Percentiles rank a stretch among this genome's conserved stretches.
phyloP scores from a whole-genome alignment of 1,284 basidiomycete genomes.

The Ceratobasidium sp. region DNA sequence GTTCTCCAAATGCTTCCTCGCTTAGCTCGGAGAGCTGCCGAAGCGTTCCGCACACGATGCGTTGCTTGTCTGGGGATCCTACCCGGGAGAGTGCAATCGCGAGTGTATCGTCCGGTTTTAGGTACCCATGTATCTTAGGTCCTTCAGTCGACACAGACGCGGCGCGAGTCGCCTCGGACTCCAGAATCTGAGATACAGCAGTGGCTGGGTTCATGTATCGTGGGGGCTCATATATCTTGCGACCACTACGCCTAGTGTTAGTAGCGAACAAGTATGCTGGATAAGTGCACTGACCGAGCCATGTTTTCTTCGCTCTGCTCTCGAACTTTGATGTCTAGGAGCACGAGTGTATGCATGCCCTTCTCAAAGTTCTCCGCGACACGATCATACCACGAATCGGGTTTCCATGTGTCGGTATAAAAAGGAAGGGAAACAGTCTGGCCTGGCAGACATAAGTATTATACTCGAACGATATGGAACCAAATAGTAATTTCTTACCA shows the following conservation, averaged over 20 bases:
- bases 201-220: constrained; percentile 96
- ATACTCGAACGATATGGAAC: too few relatives aligned
- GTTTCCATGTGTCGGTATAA: constrained; percentile 97
- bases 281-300: constrained; percentile 72
- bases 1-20: constrained; percentile 82
- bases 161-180: constrained; percentile 38
- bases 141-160: constrained; percentile 56
- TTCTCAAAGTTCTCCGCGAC: constrained; percentile 91
- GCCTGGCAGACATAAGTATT: not conserved
- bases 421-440: constrained; percentile 97
- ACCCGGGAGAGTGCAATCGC: constrained; percentile 90
- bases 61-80: constrained; percentile 76
- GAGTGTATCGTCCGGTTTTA: constrained; percentile 75
- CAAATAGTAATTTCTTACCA: constrained; percentile 64
- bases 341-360: constrained; percentile 95
- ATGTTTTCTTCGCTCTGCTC: constrained; percentile 98
- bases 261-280: not conserved
- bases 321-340: constrained; percentile 98
- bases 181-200: constrained; percentile 87
- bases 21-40: constrained; percentile 76
- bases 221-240: constrained; percentile 96
- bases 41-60: constrained; percentile 87
- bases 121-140: constrained; percentile 64
- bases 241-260: constrained; percentile 70
- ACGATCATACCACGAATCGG: constrained; percentile 94